These are phyloP conservation scores for Ceratobasidium sp. DNA, from an alignment of 1,284 basidiomycete genomes.

Conservation along the genomic window DNA sequence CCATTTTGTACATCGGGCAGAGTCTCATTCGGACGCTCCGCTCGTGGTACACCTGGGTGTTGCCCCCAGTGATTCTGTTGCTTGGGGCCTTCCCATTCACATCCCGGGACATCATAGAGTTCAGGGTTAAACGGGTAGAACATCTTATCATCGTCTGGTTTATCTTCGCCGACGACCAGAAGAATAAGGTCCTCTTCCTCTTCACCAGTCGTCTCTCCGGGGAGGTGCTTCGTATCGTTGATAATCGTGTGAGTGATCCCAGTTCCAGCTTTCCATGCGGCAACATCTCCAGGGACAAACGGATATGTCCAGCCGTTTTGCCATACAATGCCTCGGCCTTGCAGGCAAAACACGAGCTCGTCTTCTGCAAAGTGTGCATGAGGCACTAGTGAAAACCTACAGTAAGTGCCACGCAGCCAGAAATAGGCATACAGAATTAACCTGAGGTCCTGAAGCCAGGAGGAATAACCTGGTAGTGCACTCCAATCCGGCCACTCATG, in stretches of 20 bases:
- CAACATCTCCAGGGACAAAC: conserved; percentile 42
- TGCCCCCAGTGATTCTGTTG: conserved; percentile 43
- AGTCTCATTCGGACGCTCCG: conserved; percentile 34
- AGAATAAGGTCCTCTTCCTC: conserved; percentile 43
- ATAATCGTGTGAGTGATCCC: conserved; percentile 45
- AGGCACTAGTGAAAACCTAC: conserved; percentile 2
- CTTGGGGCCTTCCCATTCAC: conserved; percentile 39
- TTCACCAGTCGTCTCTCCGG: conserved; percentile 38
- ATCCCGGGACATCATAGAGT: conserved; percentile 5
- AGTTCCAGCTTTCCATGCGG: conserved; percentile 45
- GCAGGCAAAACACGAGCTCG: conserved; percentile 43
- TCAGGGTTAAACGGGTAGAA: conserved; percentile 42
- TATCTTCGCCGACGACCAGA: conserved; percentile 42
- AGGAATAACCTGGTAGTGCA: conserved; percentile 30
- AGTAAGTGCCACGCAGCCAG: background rate
- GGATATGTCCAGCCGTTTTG: conserved; percentile 46
- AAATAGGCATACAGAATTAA: background rate
- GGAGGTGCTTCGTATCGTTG: conserved; percentile 40
- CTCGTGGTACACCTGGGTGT: conserved; percentile 44
- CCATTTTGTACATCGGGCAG: conserved; percentile 39
- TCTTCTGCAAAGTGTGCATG: conserved; percentile 41
- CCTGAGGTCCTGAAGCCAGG: conserved; percentile 25
- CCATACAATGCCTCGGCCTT: conserved; percentile 44
- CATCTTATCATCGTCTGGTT: conserved; percentile 37
- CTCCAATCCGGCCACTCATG: conserved; percentile 30